These are phyloP conservation scores for Cronartium ribicola DNA, from an alignment of 1,284 basidiomycete species.

Conservation along the genomic window DNA sequence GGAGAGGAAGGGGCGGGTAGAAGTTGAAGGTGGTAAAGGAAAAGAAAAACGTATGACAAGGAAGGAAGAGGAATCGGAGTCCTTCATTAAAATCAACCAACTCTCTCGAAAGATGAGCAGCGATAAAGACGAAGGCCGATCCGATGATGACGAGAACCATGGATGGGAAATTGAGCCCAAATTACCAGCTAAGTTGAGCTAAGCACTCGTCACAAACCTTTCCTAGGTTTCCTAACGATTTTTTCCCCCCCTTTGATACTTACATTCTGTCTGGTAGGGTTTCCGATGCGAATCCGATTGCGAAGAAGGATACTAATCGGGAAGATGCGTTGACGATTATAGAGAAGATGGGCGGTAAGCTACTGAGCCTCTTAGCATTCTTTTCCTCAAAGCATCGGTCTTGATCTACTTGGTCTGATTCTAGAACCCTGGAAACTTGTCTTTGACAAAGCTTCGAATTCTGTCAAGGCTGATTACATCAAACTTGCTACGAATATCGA, in stretches of 20 bases:
- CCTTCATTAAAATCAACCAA: no score
- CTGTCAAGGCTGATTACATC: not conserved
- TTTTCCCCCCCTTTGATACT: not conserved
- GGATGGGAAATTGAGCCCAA: conserved; percentile 3
- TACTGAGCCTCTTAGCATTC: not conserved
- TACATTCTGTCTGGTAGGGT: not conserved
- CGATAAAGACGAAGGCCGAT: no score
- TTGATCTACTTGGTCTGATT: not conserved
- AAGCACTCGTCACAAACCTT: not conserved
- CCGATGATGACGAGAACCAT: not conserved
- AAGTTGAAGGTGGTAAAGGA: no score
- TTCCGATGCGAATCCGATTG: not conserved
- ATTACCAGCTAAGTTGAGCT: not conserved
- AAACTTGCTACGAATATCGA: conserved; percentile 7
- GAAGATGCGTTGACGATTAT: not conserved
- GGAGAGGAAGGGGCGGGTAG: no score
- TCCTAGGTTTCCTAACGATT: not conserved
- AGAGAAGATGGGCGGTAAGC: not conserved
- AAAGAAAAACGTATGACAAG: no score
- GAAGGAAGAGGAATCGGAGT: no score
- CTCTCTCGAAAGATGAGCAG: no score
- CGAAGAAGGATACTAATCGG: not conserved
- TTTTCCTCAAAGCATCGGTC: conserved; percentile 3
- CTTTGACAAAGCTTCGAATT: not conserved
- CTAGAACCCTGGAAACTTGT: conserved; percentile 9